A percentile compares a stretch with the other conserved stretches of the same genome.
These are phyloP conservation scores for Neonectria neomacrospora DNA, from an alignment of 2,329 filamentous ascomycete genomes.

Conservation along the genomic window DNA sequence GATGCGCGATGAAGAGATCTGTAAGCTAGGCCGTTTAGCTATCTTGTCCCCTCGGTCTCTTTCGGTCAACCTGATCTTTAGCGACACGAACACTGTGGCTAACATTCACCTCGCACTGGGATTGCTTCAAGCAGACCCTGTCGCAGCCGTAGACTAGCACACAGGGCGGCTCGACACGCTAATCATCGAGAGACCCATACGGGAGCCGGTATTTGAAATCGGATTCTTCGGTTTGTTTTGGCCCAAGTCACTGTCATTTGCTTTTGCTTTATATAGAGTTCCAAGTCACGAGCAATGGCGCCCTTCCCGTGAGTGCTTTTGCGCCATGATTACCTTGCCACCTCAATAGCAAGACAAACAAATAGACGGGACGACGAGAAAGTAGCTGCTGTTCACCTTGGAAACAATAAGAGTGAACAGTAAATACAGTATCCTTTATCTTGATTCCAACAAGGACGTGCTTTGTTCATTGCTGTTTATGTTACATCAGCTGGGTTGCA, in stretches of 20 bases:
- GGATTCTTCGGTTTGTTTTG: background rate
- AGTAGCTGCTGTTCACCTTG: background rate
- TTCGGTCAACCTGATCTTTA: background rate
- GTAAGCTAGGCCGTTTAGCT: background rate
- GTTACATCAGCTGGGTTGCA: background rate
- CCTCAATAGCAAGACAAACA: background rate
- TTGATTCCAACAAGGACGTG: background rate
- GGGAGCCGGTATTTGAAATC: background rate
- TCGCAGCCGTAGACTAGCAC: too few species aligned
- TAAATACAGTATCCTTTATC: background rate
- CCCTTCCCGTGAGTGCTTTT: background rate
- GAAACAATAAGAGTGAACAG: too few species aligned
- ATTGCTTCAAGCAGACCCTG: background rate
- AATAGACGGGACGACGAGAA: background rate
- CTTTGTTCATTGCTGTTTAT: background rate
- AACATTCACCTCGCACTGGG: background rate
- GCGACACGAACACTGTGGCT: background rate
- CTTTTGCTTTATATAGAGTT: background rate
- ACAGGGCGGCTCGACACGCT: background rate
- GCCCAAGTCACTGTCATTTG: background rate
- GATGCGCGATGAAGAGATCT: background rate
- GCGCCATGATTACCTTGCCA: background rate
- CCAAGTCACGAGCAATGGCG: background rate
- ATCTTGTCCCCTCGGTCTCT: background rate
- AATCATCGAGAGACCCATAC: background rate